A percentile compares a stretch with the other conserved stretches of the same genome.
These are phyloP conservation scores for Kwoniella sp. DNA, from an alignment of 768 basidiomycete genomes.

Conservation along the genomic window DNA sequence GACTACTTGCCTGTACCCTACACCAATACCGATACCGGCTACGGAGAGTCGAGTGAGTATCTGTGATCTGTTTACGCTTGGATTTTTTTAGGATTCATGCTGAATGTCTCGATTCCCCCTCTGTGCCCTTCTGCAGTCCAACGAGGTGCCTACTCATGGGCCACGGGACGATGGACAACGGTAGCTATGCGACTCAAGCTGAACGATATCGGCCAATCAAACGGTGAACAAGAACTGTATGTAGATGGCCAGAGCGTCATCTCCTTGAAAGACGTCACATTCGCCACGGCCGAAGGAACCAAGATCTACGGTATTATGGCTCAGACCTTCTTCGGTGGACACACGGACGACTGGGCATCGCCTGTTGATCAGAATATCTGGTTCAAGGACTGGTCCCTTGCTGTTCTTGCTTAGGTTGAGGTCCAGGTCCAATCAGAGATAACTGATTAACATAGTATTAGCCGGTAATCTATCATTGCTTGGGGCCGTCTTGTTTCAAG, in stretches of 20 bases:
- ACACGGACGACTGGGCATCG: conserved; percentile 61
- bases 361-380: conserved; percentile 66
- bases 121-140: conserved; percentile 61
- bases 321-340: conserved; percentile 70
- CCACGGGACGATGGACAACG: conserved; percentile 68
- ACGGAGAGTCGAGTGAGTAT: conserved; percentile 55
- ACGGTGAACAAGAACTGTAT: conserved; percentile 75
- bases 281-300: conserved; percentile 61
- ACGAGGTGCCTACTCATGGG: conserved; percentile 68
- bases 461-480: no score
- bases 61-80: no score
- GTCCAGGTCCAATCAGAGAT: no score
- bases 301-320: conserved; percentile 65
- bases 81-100: no score
- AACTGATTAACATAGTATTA: no score
- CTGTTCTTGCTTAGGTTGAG: conserved; percentile 58
- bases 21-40: conserved; percentile 61
- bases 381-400: conserved; percentile 72
- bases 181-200: conserved; percentile 71
- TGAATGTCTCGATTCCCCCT: no score
- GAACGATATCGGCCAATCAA: conserved; percentile 69
- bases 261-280: conserved; percentile 62
- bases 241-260: conserved; percentile 69
- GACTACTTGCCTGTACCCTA: conserved; percentile 64
- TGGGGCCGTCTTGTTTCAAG: background rate